Base-by-base conservation (phyloP, 202 grass and related monocot genomes). In the Carex sylvatica region DNA sequence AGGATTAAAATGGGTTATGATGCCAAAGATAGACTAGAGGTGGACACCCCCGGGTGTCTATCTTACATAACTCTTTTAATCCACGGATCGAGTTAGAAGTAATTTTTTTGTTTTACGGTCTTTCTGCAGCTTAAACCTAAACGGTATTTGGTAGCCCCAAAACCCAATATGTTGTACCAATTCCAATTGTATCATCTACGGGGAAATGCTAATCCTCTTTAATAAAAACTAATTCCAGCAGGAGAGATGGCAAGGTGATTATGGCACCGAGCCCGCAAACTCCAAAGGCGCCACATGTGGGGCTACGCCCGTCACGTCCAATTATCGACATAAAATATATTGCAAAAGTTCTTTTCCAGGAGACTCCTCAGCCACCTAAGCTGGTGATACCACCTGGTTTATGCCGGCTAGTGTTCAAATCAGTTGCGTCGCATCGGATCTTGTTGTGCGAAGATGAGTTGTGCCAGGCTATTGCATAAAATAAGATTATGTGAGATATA, bases 401-500 rank as follows among this genome's bases (percentile, higher is more conserved):
- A 80, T 89, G 91, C 56, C 94, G 87, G 70, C 87, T 92, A 24
- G 77, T 89, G 78, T 83, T 86, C 19, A 93, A 98, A 74, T 62
- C 87, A 79, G 84, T 88, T 52, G 84, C 88, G 60, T 88, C 92
- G 0, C 84, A 89, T 52, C 82, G 90, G 85, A 90, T 95, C 84
- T 87, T 95, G 52, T 80, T 84, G 14, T 93, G 91, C 0, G 92
- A 98, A 83, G 95, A 98, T 68, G 95, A 95, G 87, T 86, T 94
- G 51, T 98, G 95, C 26, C 85, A 98, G 87, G 95, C 95, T 0
- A 92, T 98, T 8, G 89, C 90, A 42, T 92, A 95, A 64, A 98
- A 98, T 95, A 98, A 95, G 70, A 87, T 98, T 84, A 87, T 91
- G 67, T 95, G 87, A 98, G 87, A 75, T 61, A 53, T 47, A 5